Percentiles rank a stretch among this genome's conserved stretches.
These are phyloP conservation scores for Elasticomyces elasticus DNA, from an alignment of 495 filamentous ascomycete genomes.

Conservation along the genomic window DNA sequence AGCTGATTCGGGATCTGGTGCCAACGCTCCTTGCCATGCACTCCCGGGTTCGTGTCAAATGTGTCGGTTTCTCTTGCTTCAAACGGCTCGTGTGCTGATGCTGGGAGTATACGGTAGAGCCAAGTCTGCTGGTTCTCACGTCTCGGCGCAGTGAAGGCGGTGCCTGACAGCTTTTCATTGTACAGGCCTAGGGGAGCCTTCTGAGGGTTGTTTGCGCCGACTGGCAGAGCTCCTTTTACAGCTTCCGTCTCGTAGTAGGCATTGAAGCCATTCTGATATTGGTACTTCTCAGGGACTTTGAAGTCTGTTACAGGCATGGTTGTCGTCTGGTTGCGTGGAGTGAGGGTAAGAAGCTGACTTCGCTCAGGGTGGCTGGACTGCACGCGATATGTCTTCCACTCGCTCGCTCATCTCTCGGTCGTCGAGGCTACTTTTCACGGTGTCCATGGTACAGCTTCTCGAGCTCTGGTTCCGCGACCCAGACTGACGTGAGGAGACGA, in stretches of 20 bases:
- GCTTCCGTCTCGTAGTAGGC: slow-evolving; percentile 50
- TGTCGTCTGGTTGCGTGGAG: too few species aligned
- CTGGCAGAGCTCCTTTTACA: slow-evolving; percentile 48
- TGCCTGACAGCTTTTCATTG: slow-evolving; percentile 87
- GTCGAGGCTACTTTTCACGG: background rate
- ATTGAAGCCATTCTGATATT: slow-evolving; percentile 49
- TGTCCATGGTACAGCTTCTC: background rate
- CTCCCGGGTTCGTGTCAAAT: slow-evolving; percentile 42
- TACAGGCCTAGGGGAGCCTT: slow-evolving; percentile 78
- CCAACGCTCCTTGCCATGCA: slow-evolving; percentile 37
- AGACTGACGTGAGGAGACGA: slow-evolving; percentile 3
- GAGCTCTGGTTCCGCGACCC: background rate
- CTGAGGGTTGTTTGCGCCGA: slow-evolving; percentile 78
- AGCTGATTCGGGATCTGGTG: slow-evolving; percentile 75
- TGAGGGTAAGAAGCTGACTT: too few species aligned
- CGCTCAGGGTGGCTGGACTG: too few species aligned
- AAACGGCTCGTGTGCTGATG: slow-evolving; percentile 73
- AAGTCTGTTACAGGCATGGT: slow-evolving; percentile 50
- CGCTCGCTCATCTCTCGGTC: background rate
- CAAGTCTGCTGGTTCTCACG: slow-evolving; percentile 85
- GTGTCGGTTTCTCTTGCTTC: slow-evolving; percentile 42
- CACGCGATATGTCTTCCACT: too few species aligned
- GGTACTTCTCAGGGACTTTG: slow-evolving; percentile 45
- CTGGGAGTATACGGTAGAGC: slow-evolving; percentile 86
- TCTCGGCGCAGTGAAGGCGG: slow-evolving; percentile 83